phyloP scores from a whole-genome alignment of 805 yeast genomes.

The Torulaspora franciscae region DNA sequence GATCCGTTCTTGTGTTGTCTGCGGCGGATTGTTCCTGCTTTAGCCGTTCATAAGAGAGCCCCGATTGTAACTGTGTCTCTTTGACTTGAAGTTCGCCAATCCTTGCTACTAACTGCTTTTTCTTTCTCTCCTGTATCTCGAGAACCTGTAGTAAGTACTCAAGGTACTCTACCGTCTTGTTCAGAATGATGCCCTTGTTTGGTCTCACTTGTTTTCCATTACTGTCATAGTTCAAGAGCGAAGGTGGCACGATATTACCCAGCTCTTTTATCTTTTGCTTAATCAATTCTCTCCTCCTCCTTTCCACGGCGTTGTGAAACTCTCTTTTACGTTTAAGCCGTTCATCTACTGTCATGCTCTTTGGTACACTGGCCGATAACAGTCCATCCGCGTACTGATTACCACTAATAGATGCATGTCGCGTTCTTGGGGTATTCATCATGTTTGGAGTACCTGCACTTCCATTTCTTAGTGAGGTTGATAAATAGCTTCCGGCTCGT shows the following conservation, averaged over 20 bases:
- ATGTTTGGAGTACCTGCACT: conserved; percentile 19
- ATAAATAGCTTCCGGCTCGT: conserved; percentile 29
- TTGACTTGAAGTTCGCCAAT: conserved; percentile 36
- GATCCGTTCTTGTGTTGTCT: no score
- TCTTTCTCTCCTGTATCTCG: conserved; percentile 48
- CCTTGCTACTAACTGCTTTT: conserved; percentile 39
- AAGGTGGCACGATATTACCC: conserved; percentile 76
- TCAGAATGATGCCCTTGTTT: conserved; percentile 73
- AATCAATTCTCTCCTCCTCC: conserved; percentile 85
- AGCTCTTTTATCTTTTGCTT: conserved; percentile 83
- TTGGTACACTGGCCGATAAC: conserved; percentile 22
- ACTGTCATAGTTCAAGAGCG: conserved; percentile 46
- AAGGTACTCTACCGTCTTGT: conserved; percentile 76
- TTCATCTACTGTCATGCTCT: conserved; percentile 45
- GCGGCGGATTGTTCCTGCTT: background rate
- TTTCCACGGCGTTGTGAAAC: conserved; percentile 90
- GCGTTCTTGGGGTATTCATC: conserved; percentile 29
- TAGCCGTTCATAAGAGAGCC: background rate
- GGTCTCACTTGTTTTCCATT: conserved; percentile 67
- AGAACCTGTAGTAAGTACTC: conserved; percentile 58
- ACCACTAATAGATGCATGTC: conserved; percentile 33
- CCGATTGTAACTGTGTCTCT: conserved; percentile 3
- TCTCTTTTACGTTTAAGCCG: conserved; percentile 75
- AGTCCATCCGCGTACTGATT: conserved; percentile 20
- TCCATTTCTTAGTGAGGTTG: conserved; percentile 30